Evolutionary conservation across 257 asterid genomes (phyloP).

Genomic region (Petunia axillaris): DNA sequence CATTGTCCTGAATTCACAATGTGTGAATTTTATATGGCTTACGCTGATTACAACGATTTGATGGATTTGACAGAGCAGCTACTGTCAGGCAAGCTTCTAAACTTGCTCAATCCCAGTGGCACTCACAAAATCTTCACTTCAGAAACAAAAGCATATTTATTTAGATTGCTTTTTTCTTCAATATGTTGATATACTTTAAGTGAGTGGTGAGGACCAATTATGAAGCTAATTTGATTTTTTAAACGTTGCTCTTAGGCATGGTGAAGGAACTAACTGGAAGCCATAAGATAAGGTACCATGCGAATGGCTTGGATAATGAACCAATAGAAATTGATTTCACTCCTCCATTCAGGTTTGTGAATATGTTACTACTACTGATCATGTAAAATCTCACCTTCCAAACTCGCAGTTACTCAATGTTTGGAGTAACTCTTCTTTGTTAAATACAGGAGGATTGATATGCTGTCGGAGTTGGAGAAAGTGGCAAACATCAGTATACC

Average conservation of each 20-base stretch:
- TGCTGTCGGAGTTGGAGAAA: constrained; percentile 13
- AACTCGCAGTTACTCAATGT: not conserved
- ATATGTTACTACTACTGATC: not conserved
- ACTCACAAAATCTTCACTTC: not conserved
- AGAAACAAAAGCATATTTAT: not conserved
- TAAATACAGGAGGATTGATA: constrained; percentile 22
- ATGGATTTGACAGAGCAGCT: constrained; percentile 24
- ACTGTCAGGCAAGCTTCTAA: constrained; percentile 13
- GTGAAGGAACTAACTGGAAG: constrained; percentile 17
- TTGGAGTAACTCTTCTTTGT: not conserved
- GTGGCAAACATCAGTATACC: constrained; percentile 22
- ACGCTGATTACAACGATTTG: constrained; percentile 19
- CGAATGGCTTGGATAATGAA: constrained; percentile 17
- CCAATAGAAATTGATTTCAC: constrained; percentile 26
- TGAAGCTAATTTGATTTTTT: not conserved
- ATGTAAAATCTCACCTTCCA: not conserved
- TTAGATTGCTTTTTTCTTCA: not conserved
- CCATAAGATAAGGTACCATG: constrained; percentile 17
- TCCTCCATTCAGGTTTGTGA: constrained; percentile 24
- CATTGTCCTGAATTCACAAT: constrained; percentile 26
- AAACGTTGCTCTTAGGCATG: constrained; percentile 7
- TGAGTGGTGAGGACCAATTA: not conserved
- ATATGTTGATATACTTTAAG: not conserved
- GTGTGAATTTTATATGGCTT: constrained; percentile 25
- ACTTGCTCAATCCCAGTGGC: not conserved